phyloP scores from a whole-genome alignment of 116 monocot genomes.

The Zostera marina region DNA sequence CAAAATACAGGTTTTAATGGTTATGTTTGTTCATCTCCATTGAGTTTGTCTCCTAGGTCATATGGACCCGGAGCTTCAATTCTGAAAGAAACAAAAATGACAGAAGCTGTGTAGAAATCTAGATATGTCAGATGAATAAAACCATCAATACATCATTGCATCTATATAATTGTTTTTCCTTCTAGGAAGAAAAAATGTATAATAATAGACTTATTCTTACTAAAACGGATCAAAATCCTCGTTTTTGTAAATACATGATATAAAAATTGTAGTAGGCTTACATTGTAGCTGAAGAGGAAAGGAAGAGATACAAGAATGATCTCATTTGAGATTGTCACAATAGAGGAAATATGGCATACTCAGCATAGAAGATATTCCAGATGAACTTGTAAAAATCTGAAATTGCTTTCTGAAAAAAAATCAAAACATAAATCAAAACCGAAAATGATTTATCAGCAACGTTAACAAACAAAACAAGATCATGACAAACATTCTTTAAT shows the following conservation, averaged over 20 bases:
- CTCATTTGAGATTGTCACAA: slow-evolving; percentile 21
- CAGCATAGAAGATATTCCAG: slow-evolving; percentile 94
- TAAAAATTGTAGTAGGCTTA: no score
- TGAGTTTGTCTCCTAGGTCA: not conserved
- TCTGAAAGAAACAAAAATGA: slow-evolving; percentile 7
- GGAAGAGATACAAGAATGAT: not conserved
- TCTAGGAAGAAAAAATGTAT: no score
- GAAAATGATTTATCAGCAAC: not conserved
- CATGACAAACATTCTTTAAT: no score
- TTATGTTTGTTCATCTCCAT: not conserved
- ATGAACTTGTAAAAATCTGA: slow-evolving; percentile 74
- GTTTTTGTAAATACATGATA: no score
- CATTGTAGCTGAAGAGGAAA: not conserved
- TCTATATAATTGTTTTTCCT: no score
- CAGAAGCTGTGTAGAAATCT: not conserved
- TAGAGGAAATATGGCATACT: slow-evolving; percentile 74
- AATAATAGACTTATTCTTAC: no score
- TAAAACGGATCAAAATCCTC: no score
- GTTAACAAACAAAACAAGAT: no score
- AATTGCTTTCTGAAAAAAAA: slow-evolving; percentile 66
- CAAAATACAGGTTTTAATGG: not conserved
- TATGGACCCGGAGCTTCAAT: slow-evolving; percentile 1
- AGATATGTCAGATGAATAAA: not conserved
- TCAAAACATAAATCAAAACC: not conserved
- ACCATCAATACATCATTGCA: not conserved